Percentiles rank a stretch among this genome's conserved stretches.
Evolutionary conservation across 108 stramenopile species (phyloP).

Genomic region (Tribonema minus): DNA sequence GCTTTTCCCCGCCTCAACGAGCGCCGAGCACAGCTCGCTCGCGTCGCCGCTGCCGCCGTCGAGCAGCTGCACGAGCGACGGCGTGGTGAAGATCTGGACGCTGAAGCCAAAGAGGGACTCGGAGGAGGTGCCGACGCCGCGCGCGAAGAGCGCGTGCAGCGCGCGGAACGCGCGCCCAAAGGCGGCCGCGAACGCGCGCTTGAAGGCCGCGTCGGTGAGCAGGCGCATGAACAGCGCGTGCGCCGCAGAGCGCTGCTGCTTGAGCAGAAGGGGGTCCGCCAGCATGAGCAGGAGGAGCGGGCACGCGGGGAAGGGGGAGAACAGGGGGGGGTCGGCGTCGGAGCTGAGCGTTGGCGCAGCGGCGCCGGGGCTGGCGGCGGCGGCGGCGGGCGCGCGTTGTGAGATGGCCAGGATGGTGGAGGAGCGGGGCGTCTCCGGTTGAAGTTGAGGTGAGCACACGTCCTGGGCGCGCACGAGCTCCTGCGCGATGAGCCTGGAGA

Average conservation of each 20-base stretch:
- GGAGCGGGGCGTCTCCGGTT: too few relatives aligned
- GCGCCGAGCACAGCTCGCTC: background rate
- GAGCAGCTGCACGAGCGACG: slow-evolving; percentile 26
- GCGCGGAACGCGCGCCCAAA: slow-evolving; percentile 29
- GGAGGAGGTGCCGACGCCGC: slow-evolving; percentile 19
- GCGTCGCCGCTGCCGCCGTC: background rate
- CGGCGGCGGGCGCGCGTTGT: too few relatives aligned
- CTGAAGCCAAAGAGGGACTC: slow-evolving; percentile 34
- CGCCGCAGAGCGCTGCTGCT: slow-evolving; percentile 6
- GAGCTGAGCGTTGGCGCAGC: too few relatives aligned
- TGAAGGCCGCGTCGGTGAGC: slow-evolving; percentile 36
- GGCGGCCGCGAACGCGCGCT: slow-evolving; percentile 27
- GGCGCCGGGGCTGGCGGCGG: too few relatives aligned
- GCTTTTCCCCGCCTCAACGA: background rate
- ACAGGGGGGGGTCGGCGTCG: too few relatives aligned
- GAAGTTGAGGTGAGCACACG: too few relatives aligned
- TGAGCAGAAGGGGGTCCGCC: slow-evolving; percentile 13
- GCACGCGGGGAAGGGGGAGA: too few relatives aligned
- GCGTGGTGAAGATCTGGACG: slow-evolving; percentile 48
- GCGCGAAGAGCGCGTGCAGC: slow-evolving; percentile 24
- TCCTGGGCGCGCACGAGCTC: background rate
- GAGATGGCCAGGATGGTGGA: too few relatives aligned
- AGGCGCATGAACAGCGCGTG: slow-evolving; percentile 35
- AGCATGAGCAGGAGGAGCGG: slow-evolving; percentile 23
- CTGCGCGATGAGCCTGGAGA: background rate